Base-by-base conservation (phyloP, 2,329 filamentous ascomycete genomes). In the Cadophora gregata region DNA sequence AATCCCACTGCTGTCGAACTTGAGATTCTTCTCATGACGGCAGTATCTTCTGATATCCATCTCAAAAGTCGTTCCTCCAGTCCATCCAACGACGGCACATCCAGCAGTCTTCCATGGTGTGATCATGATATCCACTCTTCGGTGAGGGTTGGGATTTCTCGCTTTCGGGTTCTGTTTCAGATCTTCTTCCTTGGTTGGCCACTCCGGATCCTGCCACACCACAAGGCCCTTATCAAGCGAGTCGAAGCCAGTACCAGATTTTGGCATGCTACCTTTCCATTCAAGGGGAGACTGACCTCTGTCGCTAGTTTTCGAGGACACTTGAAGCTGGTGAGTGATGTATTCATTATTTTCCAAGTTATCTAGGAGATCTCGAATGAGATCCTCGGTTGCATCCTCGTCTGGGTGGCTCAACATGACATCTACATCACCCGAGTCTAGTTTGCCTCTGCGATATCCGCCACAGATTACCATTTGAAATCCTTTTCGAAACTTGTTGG, bases 1-100 rank as follows among this genome's bases (percentile, higher is more conserved):
- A 12, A 97, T 86, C 0, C 96, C 96, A 74, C 92, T 96, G 69
- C 91, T 96, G 76, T 97, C 94, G 76, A 98, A 98, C 77, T 96
- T 97, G 84, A 93, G 90, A 0, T 83, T 83, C 73, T 86, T 89
- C 65, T 85, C 83, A 45, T 88, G 84, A 78, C 92, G 94, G 68
- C 90, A 93, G 78, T 95, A 97, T 38, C 90, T 82, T 48, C 95
- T 83, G 63, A 98, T 77, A 77, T 98, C 96, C 27, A 95, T 84
- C 81, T 97, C 88, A 72, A 97, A 98, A 0, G 93, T 97, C 0
- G 90, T 97, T 1, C 89, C 95, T 0, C 93, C 92, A 19, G 87
- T 90, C 96, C 95, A 98, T 1, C 93, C 94, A 21, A 95, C 80
- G 4, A 98, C 85, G 0, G 94, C 95, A 72, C 93, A 97, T 0